Base-by-base conservation (phyloP, 306 rosid species). In the Bauhinia variegata region DNA sequence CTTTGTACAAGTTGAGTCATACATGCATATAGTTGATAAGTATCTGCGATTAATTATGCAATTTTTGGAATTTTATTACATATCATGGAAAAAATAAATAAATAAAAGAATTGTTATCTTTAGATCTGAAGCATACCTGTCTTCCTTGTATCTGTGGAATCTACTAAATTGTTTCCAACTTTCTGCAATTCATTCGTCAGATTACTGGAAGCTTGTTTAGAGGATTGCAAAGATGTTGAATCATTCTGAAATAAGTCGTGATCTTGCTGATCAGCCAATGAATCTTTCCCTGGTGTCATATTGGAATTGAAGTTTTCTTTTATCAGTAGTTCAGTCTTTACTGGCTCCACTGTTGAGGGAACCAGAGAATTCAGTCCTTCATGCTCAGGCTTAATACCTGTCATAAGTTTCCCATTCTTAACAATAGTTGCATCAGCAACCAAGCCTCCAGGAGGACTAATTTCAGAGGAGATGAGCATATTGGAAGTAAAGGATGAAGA, bases 91-190 rank as follows among this genome's bases (percentile, higher is more conserved):
- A 23, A 23, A 23, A 23, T 2, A 42, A 11, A 42, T 9, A 53
- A 62, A 33, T 41, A 8, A 51, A 49, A 17, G 51, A 54, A 54
- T 7, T 61, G 9, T 32, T 48, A 53, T 54, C 9, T 16, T 59
- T 19, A 47, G 53, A 55, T 65, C 7, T 8, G 38, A 64, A 67
- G 65, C 72, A 37, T 52, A 77, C 82, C 67, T 38, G 72, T 69
- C 14, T 63, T 63, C 15, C 4, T 18, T 38, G 28, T 76, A 43
- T 72, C 59, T 5, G 11, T 63, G 52, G 71, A 63, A 68, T 58
- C n/a, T n/a, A n/a, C n/a, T n/a, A n/a, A n/a, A n/a, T n/a, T n/a
- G n/a, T n/a, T n/a, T n/a, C n/a, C n/a, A n/a, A n/a, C n/a, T n/a
- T n/a, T n/a, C n/a, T n/a, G n/a, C n/a, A n/a, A n/a, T n/a, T n/a